These are phyloP conservation scores for Lentinula aciculospora DNA, from an alignment of 768 basidiomycete genomes.

Conservation along the genomic window DNA sequence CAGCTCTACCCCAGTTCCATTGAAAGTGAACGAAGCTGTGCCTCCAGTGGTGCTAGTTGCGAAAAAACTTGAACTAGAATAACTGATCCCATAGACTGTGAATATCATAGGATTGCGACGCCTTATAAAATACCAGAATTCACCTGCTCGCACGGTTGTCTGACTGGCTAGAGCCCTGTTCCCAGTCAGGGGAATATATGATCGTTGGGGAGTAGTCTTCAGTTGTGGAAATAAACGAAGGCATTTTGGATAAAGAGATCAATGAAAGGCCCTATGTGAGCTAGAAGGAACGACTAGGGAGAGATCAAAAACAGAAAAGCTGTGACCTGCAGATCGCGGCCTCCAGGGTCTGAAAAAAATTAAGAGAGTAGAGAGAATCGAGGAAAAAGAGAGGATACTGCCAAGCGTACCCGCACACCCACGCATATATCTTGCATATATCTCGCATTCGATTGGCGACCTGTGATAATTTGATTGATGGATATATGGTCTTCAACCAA, in stretches of 20 bases:
- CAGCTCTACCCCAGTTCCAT: constrained; percentile 42
- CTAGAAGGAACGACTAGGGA: not conserved
- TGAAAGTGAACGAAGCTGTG: constrained; percentile 35
- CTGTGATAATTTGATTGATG: not conserved
- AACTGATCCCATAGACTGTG: not conserved
- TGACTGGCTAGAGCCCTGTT: not conserved
- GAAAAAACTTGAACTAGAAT: constrained; percentile 5
- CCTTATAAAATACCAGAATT: not conserved
- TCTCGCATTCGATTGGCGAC: not conserved
- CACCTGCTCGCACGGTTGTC: not conserved
- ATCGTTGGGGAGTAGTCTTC: constrained; percentile 27
- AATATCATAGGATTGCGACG: constrained; percentile 1
- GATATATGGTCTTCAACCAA: too few species aligned
- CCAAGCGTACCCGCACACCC: too few species aligned
- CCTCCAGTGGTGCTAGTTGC: constrained; percentile 16
- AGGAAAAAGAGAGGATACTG: not conserved
- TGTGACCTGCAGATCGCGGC: not conserved
- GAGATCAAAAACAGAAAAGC: not conserved
- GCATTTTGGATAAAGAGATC: constrained; percentile 13
- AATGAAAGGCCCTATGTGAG: not conserved
- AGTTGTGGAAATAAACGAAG: constrained; percentile 24
- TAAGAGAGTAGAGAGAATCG: not conserved
- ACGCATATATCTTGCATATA: not conserved
- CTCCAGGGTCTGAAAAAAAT: constrained; percentile 4
- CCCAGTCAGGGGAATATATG: constrained; percentile 19